Conservation (phyloP, 495 filamentous ascomycete genomes). For the Xylaria cubensis region DNA sequence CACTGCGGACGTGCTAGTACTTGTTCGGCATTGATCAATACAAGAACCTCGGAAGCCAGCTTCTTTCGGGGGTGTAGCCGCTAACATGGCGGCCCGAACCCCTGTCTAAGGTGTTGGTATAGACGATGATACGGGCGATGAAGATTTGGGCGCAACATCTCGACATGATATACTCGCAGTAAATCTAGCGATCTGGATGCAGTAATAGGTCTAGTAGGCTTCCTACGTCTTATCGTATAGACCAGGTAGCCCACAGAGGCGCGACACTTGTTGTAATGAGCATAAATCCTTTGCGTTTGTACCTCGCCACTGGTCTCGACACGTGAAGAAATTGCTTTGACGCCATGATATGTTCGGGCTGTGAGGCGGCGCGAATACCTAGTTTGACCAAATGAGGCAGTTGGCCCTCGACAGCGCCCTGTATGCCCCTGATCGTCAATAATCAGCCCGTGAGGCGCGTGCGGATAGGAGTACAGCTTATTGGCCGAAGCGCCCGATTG, state of each 20-base stretch:
- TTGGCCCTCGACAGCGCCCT: neutral
- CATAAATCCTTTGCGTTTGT: neutral
- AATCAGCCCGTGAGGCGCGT: neutral
- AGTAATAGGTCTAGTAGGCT: neutral
- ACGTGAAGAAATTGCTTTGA: neutral
- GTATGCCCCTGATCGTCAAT: neutral
- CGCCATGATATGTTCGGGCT: neutral
- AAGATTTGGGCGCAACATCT: neutral
- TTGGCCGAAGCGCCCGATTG: conserved; percentile 1
- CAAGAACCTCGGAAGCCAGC: too few species aligned
- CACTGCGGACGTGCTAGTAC: too few species aligned
- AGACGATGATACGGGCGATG: neutral
- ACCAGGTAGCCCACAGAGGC: neutral
- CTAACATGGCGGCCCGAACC: neutral
- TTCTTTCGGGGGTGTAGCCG: neutral
- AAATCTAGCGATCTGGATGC: neutral
- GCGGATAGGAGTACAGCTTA: neutral
- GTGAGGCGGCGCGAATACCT: neutral
- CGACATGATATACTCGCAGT: too few species aligned
- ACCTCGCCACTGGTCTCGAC: neutral
- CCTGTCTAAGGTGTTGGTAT: neutral
- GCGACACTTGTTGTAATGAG: neutral
- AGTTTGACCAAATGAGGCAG: neutral
- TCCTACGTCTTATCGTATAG: neutral
- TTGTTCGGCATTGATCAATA: too few species aligned